A percentile compares a stretch with the other conserved stretches of the same genome.
These are phyloP conservation scores for Aspergillus homomorphus DNA, from an alignment of 495 filamentous ascomycete species.

Conservation along the genomic window DNA sequence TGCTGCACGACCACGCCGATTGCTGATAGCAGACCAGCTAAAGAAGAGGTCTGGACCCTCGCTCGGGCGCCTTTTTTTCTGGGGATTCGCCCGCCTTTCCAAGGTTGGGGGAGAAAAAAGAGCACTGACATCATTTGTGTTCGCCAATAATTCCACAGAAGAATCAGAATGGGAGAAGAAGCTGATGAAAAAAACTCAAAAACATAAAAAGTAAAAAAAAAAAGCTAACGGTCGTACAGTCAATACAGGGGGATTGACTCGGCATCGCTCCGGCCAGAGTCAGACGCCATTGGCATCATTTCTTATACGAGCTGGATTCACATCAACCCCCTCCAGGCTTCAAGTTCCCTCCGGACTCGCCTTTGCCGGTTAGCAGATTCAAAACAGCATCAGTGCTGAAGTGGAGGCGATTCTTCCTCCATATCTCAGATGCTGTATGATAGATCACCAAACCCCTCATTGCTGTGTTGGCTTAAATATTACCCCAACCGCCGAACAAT, in stretches of 20 bases:
- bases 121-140: constrained; percentile 15
- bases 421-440: no score
- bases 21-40: background rate
- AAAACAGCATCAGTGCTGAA: no score
- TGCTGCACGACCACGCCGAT: background rate
- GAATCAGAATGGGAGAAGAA: no score
- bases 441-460: no score
- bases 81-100: constrained; percentile 10
- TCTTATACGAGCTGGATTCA: background rate
- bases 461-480: no score
- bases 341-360: background rate
- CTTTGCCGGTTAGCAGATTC: background rate
- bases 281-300: background rate
- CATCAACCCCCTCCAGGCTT: background rate
- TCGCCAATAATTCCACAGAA: background rate
- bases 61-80: constrained; percentile 14
- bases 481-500: no score
- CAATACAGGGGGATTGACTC: background rate
- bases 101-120: constrained; percentile 11
- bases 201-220: no score
- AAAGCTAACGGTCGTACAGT: no score
- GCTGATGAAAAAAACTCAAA: no score
- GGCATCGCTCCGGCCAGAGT: background rate
- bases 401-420: no score
- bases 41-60: constrained; percentile 15